Evolutionary conservation across 1,284 basidiomycete species (phyloP).

Genomic region (Ganoderma multipileum): DNA sequence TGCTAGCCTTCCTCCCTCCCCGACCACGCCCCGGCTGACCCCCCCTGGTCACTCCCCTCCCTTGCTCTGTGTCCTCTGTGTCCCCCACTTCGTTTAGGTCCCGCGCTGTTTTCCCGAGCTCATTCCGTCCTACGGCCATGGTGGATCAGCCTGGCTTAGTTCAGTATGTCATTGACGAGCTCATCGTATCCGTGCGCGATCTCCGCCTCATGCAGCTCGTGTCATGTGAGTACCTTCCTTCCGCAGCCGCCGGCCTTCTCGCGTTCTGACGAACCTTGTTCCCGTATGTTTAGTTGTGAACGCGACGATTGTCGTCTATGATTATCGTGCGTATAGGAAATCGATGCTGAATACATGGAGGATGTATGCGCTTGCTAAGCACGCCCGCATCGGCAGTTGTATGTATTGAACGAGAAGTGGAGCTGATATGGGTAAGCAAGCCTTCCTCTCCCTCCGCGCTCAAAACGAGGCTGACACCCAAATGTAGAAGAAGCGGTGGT

Average conservation of each 20-base stretch:
- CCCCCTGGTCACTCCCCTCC: neutral
- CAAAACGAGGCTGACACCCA: conserved; percentile 8
- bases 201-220: conserved; percentile 15
- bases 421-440: conserved; percentile 36
- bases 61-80: neutral
- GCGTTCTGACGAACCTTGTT: neutral
- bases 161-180: neutral
- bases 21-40: neutral
- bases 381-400: conserved; percentile 25
- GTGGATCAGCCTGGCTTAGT: conserved; percentile 7
- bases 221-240: conserved; percentile 10
- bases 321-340: conserved; percentile 31
- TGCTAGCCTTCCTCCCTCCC: neutral
- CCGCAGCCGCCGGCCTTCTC: neutral
- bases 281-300: conserved; percentile 22
- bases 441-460: neutral
- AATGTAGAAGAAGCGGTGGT: conserved; percentile 38
- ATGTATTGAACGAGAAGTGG: conserved; percentile 36
- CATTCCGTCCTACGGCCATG: conserved; percentile 4
- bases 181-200: conserved; percentile 13
- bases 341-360: too few species aligned
- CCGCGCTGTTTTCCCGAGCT: neutral
- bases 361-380: neutral
- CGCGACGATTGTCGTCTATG: conserved; percentile 36
- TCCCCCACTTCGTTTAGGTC: neutral